Evolutionary conservation across 345 rosid species (phyloP), one percentile per base, ranked within the genome.

Genomic region (Moringa oleifera): DNA sequence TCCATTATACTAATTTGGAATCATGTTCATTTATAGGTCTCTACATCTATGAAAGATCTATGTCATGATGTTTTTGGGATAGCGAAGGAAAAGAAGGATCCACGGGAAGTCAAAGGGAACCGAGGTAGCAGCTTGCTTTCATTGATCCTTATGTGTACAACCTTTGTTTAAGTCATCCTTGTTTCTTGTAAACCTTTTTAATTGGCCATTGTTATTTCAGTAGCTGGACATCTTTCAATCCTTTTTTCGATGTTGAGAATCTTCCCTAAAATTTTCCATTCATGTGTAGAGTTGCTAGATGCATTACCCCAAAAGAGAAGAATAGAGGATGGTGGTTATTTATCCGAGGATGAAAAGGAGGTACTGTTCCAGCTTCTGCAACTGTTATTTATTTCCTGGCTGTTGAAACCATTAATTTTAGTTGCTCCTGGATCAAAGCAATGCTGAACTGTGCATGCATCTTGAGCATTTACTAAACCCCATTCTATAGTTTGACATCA

Each of bases 261-360:
- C 55, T n/a, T 23, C 16, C 20, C 21, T 51, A 53, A n/a, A 31
- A n/a, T 51, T 45, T n/a, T 28, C 59, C 54, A 57, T 25, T 2
- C 60, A 53, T 21, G 18, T 61, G 71, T 66, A 85, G 94, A 72
- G 47, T 57, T 84, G 68, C 74, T 84, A 2, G 94, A 83, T 72
- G 88, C 64, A 16, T 76, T 84, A 47, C 98, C 97, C 41, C 84
- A 75, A 66, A 88, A 88, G 62, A 83, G 98, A 67, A 80, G 77
- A 62, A 59, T 67, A 20, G 96, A 85, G 64, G 92, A 90, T 70
- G 97, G 86, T 31, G 93, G 83, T 53, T 78, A 77, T 74, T 73
- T 72, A 80, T 88, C 94, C 25, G 87, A 83, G 71, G 97, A 88
- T 57, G 95, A 66, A 73, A 63, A 79, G 24, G 79, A 78, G 83